Evolutionary conservation across 208 protist species (phyloP), one percentile per base, ranked within the genome.

Genomic region (Tritrichomonas foetus): DNA sequence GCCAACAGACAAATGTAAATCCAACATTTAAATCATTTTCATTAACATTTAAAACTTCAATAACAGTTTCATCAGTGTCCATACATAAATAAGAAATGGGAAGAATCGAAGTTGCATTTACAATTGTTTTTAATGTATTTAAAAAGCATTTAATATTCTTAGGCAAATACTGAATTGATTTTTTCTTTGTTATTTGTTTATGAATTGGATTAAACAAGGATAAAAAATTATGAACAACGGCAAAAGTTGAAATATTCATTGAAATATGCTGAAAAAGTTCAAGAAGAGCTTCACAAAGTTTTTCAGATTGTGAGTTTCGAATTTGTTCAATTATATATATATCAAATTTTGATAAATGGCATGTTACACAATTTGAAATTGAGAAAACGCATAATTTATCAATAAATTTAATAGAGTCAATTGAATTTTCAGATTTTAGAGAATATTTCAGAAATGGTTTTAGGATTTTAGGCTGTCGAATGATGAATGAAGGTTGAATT

Each of bases 401-500:
- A 30, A 82, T 82, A 36, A 82, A 82, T 82, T 50, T 20, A 53
- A 82, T 20, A 50, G 50, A 33, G n/a, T 82, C 74, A 33, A 50
- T 25, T 20, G 50, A 50, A 11, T 50, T 82, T 22, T 82, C 41
- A 50, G 74, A 47, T 36, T 82, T 36, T 30, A 50, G 33, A n/a
- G 33, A 82, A n/a, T 50, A 50, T 50, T 82, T 82, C 1, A 82
- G 33, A 20, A 82, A 47, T 13, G 30, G 30, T 50, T 82, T 82
- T 25, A 82, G 30, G 1, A 41, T 41, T 47, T 82, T 36, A 50
- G 74, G 74, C 30, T 82, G 74, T 50, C 74, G n/a, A 20, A 82
- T 82, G 11, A n/a, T 50, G 20, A 82, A 82, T 49, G 74, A 82
- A 50, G 74, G 74, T n/a, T 82, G n/a, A 50, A 82, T n/a, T 49